Conservation (phyloP, 148 eudicot species). For the Cornus kousa region DNA sequence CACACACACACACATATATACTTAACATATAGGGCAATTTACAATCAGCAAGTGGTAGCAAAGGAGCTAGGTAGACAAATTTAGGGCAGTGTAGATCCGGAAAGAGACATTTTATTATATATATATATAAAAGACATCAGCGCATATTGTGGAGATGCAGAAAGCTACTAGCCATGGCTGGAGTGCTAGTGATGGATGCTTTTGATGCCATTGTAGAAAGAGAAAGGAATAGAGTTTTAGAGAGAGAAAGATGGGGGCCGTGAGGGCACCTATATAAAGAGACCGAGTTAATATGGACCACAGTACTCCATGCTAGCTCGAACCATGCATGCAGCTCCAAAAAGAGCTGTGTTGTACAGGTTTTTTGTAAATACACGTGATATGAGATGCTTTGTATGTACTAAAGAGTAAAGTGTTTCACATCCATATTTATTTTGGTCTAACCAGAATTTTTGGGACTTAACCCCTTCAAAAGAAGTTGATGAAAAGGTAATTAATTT, state of each 20-base stretch:
- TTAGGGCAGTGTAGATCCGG: not conserved
- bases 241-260: not conserved
- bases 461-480: not conserved
- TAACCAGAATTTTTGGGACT: slow-evolving; percentile 7
- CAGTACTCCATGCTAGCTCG: too few species aligned
- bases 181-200: too few species aligned
- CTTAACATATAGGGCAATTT: not conserved
- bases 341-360: not conserved
- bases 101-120: not conserved
- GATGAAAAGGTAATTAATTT: not conserved
- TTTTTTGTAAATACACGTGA: slow-evolving; percentile 8
- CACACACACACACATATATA: too few species aligned
- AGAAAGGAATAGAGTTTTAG: not conserved
- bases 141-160: too few species aligned
- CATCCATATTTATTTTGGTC: not conserved
- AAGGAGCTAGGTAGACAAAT: not conserved
- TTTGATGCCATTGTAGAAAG: too few species aligned
- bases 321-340: slow-evolving; percentile 6
- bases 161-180: too few species aligned
- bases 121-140: too few species aligned
- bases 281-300: not conserved
- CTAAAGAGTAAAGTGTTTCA: not conserved
- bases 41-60: slow-evolving; percentile 2
- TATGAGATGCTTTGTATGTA: not conserved
- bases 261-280: not conserved